phyloP scores from a whole-genome alignment of 495 filamentous ascomycete genomes.

The Neurospora sp. region DNA sequence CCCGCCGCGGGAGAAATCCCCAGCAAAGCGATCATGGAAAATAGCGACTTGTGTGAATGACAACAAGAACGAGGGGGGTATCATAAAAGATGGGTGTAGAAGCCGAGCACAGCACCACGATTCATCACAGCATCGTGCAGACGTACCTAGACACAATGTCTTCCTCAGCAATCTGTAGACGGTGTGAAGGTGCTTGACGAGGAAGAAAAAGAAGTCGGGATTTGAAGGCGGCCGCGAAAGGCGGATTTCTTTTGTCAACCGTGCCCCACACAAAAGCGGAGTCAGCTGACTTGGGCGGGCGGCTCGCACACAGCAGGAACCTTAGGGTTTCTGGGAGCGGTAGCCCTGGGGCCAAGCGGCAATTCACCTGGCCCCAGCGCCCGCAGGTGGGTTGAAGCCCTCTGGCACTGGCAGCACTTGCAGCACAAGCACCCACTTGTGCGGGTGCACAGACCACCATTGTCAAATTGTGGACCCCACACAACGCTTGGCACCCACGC shows the following conservation, averaged over 20 bases:
- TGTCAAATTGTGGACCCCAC: constrained; percentile 4
- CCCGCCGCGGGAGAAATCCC: background rate
- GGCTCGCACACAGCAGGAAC: background rate
- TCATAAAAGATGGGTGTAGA: constrained; percentile 14
- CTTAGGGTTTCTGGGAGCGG: constrained; percentile 17
- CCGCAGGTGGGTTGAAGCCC: background rate
- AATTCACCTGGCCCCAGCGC: background rate
- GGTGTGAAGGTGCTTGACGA: constrained; percentile 29
- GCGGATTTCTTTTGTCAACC: constrained; percentile 19
- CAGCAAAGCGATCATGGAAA: constrained; percentile 1
- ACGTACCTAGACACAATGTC: constrained; percentile 48
- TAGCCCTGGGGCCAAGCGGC: constrained; percentile 16
- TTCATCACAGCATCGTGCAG: constrained; percentile 24
- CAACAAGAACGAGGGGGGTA: constrained; percentile 18
- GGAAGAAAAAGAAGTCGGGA: constrained; percentile 14
- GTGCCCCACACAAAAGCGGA: constrained; percentile 19
- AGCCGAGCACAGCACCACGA: constrained; percentile 8
- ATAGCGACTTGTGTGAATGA: background rate
- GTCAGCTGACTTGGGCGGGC: constrained; percentile 19
- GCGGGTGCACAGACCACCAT: background rate
- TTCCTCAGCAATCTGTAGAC: constrained; percentile 47
- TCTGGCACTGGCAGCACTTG: background rate
- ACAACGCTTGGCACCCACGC: constrained; percentile 5
- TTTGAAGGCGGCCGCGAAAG: constrained; percentile 8
- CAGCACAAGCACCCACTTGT: background rate